Evolutionary conservation across 805 yeast species (phyloP).

Genomic region (Candida nanaspora): DNA sequence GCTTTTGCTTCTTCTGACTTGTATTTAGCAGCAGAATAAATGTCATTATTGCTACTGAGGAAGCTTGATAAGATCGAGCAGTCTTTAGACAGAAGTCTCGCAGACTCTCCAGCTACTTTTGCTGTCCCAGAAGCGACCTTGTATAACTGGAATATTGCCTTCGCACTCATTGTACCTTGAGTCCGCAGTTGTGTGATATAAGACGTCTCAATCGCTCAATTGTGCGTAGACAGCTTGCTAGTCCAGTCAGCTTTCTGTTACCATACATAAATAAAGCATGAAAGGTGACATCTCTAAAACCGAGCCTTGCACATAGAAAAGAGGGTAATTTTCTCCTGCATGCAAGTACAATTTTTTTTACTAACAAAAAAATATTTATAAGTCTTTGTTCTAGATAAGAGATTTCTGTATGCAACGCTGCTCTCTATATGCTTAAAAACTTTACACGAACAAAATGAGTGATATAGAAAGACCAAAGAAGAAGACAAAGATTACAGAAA

Average conservation of each 20-base stretch:
- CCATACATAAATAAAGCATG: no score
- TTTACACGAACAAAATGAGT: conserved; percentile 13
- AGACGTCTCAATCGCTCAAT: not conserved
- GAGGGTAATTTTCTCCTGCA: not conserved
- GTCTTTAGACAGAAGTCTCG: conserved; percentile 8
- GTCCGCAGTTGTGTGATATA: not conserved
- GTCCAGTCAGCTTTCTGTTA: no score
- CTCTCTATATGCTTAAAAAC: no score
- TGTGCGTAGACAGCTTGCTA: no score
- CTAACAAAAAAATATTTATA: not conserved
- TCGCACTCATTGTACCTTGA: conserved; percentile 13
- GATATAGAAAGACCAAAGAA: conserved; percentile 36
- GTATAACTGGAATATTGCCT: conserved; percentile 17
- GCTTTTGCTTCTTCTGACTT: conserved; percentile 19
- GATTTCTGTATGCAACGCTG: no score
- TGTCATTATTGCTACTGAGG: conserved; percentile 16
- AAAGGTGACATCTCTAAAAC: no score
- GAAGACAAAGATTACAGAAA: conserved; percentile 39
- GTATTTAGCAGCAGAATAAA: conserved; percentile 18
- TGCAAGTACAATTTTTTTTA: not conserved
- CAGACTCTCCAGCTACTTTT: conserved; percentile 18
- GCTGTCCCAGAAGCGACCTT: conserved; percentile 20
- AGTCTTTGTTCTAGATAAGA: not conserved
- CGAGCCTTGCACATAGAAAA: no score
- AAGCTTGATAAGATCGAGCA: conserved; percentile 15